Evolutionary conservation across 139 green algal genomes (phyloP).

Genomic region (Chlamydomonas asymmetrica): DNA sequence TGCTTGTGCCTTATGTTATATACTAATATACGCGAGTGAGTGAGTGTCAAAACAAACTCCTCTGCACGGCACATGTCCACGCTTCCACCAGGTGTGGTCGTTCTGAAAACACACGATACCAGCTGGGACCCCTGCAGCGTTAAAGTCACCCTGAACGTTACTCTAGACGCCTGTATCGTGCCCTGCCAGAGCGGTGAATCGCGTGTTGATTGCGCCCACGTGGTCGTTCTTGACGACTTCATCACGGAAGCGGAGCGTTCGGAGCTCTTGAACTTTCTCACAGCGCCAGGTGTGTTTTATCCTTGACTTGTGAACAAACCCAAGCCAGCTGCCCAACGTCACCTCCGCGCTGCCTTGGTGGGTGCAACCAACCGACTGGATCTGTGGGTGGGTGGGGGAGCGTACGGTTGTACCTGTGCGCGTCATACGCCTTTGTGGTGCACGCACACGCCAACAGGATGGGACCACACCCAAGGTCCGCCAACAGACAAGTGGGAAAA

Average conservation of each 20-base stretch:
- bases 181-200: conserved; percentile 34
- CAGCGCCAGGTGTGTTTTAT: conserved; percentile 36
- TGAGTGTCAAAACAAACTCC: background rate
- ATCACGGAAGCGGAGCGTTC: conserved; percentile 44
- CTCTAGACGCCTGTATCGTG: conserved; percentile 74
- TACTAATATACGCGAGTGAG: background rate
- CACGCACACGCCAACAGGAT: conserved; percentile 15
- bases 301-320: too few species aligned
- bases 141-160: conserved; percentile 55
- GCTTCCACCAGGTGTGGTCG: background rate
- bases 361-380: too few species aligned
- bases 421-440: too few species aligned
- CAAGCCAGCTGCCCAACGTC: too few species aligned
- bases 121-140: conserved; percentile 33
- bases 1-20: background rate
- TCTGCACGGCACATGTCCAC: background rate
- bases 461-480: conserved; percentile 6
- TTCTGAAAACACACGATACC: conserved; percentile 34
- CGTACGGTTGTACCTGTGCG: too few species aligned
- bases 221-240: conserved; percentile 72
- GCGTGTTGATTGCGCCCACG: conserved; percentile 49
- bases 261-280: conserved; percentile 47
- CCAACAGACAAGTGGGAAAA: conserved; percentile 62
- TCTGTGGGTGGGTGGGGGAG: too few species aligned
- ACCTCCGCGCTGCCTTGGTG: too few species aligned